phyloP scores from a whole-genome alignment of 2,329 filamentous ascomycete genomes.

The Claviceps sp. region DNA sequence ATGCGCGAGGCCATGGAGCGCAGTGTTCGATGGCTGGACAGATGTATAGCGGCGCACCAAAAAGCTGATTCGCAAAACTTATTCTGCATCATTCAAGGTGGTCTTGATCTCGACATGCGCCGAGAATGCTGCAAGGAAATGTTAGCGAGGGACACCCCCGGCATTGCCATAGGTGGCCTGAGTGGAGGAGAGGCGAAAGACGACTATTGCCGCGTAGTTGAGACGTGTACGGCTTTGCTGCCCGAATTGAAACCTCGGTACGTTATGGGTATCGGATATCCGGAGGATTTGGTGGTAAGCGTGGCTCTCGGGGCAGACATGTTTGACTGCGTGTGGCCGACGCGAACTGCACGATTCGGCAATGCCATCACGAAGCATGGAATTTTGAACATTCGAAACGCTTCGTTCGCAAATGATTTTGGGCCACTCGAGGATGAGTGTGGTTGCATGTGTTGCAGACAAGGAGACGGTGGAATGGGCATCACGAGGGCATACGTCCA shows the following conservation, averaged over 20 bases:
- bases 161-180: conserved; percentile 89
- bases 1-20: conserved; percentile 94
- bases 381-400: conserved; percentile 72
- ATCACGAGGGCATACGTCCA: conserved; percentile 83
- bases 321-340: conserved; percentile 99
- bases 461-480: conserved; percentile 56
- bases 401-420: conserved; percentile 66
- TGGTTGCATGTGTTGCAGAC: conserved; percentile 63
- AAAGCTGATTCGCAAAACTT: conserved; percentile 77
- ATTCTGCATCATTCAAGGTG: conserved; percentile 97
- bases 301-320: conserved; percentile 93
- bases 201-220: conserved; percentile 83
- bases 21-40: conserved; percentile 88
- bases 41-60: conserved; percentile 81
- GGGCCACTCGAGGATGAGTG: conserved; percentile 72
- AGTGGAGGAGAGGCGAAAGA: conserved; percentile 91
- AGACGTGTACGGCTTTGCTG: conserved; percentile 70
- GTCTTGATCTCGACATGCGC: conserved; percentile 76
- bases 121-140: conserved; percentile 74
- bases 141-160: conserved; percentile 81
- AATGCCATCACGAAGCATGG: conserved; percentile 78
- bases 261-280: conserved; percentile 97
- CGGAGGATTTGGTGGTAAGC: conserved; percentile 87
- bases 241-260: conserved; percentile 92
- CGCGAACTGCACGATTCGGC: conserved; percentile 86